These are phyloP conservation scores for Mikania micrantha DNA, from an alignment of 129 eudicot species.

Conservation along the genomic window DNA sequence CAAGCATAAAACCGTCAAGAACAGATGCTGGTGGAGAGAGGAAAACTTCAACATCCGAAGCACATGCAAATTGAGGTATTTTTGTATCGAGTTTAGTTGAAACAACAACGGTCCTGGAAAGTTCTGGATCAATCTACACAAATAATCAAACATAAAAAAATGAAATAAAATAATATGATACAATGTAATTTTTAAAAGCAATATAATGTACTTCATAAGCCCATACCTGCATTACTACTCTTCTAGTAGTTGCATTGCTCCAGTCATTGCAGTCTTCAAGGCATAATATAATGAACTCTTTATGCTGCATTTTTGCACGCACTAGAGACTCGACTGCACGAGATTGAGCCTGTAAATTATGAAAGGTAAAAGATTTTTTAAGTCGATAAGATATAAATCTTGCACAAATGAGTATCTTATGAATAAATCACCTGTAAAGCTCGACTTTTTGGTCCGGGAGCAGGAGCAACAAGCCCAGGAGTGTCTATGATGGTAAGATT, in stretches of 20 bases:
- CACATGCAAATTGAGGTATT: slow-evolving; percentile 90
- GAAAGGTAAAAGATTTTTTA: neutral
- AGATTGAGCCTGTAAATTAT: slow-evolving; percentile 64
- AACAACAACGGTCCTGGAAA: slow-evolving; percentile 89
- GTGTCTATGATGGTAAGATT: slow-evolving; percentile 95
- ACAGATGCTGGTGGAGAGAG: slow-evolving; percentile 86
- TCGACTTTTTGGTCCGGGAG: slow-evolving; percentile 82
- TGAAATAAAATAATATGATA: neutral
- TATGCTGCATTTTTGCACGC: slow-evolving; percentile 97
- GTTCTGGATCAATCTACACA: slow-evolving; percentile 93
- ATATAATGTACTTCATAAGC: neutral
- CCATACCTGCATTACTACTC: slow-evolving; percentile 94
- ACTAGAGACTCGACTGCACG: slow-evolving; percentile 94
- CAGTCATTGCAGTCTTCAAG: slow-evolving; percentile 98
- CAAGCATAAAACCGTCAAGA: slow-evolving; percentile 89
- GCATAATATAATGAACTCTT: slow-evolving; percentile 84
- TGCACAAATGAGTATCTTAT: neutral
- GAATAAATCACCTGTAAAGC: slow-evolving; percentile 61
- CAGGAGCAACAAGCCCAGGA: slow-evolving; percentile 98
- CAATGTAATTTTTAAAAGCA: neutral
- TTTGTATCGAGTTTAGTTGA: slow-evolving; percentile 94
- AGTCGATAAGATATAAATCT: neutral
- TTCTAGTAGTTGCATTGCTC: slow-evolving; percentile 96
- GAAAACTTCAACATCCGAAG: slow-evolving; percentile 97
- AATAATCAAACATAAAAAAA: neutral